Evolutionary conservation across 2,329 filamentous ascomycete species (phyloP).

Genomic region (Calonectria ilicicola): DNA sequence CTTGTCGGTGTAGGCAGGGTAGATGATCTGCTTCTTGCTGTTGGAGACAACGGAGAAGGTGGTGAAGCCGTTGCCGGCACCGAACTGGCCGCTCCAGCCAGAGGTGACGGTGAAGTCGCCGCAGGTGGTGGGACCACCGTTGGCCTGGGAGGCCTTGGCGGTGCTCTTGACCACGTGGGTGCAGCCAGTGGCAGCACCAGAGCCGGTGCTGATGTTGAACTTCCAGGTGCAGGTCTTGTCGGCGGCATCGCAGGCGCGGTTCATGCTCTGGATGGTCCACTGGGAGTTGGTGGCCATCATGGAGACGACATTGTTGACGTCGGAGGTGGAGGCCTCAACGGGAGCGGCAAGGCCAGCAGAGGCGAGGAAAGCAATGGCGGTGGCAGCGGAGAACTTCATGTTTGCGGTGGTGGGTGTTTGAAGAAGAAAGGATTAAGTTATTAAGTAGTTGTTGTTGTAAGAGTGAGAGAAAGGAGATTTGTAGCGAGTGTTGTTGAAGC

Average conservation of each 20-base stretch:
- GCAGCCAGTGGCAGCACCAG: constrained; percentile 49
- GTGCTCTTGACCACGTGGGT: constrained; percentile 46
- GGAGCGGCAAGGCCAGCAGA: constrained; percentile 52
- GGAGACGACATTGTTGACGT: constrained; percentile 40
- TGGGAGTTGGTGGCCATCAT: constrained; percentile 55
- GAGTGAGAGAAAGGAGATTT: neutral
- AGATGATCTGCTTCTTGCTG: constrained; percentile 58
- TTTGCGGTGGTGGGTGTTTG: constrained; percentile 36
- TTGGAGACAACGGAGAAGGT: constrained; percentile 63
- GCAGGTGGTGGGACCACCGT: constrained; percentile 57
- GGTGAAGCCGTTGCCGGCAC: constrained; percentile 64
- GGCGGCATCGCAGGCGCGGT: constrained; percentile 53
- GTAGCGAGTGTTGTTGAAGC: neutral
- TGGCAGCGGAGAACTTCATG: constrained; percentile 59
- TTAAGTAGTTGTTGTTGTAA: constrained; percentile 1
- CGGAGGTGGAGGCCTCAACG: constrained; percentile 28
- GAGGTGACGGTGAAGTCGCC: constrained; percentile 64
- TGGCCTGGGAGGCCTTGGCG: constrained; percentile 47
- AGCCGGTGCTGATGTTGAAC: constrained; percentile 59
- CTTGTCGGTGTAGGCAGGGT: constrained; percentile 65
- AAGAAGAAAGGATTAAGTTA: neutral
- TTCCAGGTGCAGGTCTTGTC: constrained; percentile 57
- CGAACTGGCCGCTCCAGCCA: constrained; percentile 69
- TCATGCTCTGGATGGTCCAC: constrained; percentile 57
- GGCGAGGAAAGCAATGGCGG: constrained; percentile 50